These are phyloP conservation scores for Carex scoparia DNA, from an alignment of 176 grass and related monocot species.

Conservation along the genomic window DNA sequence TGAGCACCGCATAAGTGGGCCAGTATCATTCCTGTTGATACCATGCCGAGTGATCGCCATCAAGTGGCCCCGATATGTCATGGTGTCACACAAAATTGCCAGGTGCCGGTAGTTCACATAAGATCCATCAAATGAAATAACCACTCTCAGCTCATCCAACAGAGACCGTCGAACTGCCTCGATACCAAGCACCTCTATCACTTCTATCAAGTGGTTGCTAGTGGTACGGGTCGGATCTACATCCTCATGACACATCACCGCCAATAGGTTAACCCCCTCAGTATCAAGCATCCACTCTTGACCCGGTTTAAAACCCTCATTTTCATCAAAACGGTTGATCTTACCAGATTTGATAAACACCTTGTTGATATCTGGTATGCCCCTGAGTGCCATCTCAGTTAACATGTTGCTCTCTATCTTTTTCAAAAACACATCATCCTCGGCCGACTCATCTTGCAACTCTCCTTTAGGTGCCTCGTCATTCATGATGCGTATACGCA, in stretches of 20 bases:
- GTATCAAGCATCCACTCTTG: slow-evolving; percentile 98
- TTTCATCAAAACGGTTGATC: slow-evolving; percentile 70
- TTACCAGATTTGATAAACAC: slow-evolving; percentile 88
- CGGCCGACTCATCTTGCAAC: slow-evolving; percentile 89
- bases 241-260: slow-evolving; percentile 95
- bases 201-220: slow-evolving; percentile 96
- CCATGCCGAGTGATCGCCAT: slow-evolving; percentile 95
- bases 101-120: slow-evolving; percentile 95
- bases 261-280: slow-evolving; percentile 93
- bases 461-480: slow-evolving; percentile 95
- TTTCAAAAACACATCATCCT: slow-evolving; percentile 91
- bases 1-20: slow-evolving; percentile 87
- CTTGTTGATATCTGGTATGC: slow-evolving; percentile 97
- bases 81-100: slow-evolving; percentile 97
- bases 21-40: slow-evolving; percentile 93
- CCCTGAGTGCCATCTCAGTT: slow-evolving; percentile 95
- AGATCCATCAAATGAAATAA: slow-evolving; percentile 97
- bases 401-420: slow-evolving; percentile 96
- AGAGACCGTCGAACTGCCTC: slow-evolving; percentile 85
- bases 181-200: slow-evolving; percentile 96
- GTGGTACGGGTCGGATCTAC: slow-evolving; percentile 93
- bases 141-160: slow-evolving; percentile 83
- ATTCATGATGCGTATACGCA: slow-evolving; percentile 89
- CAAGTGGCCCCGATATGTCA: slow-evolving; percentile 89
- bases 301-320: slow-evolving; percentile 68